Evolutionary conservation across 2,329 filamentous ascomycete species (phyloP).

Genomic region (Aspergillus latus): DNA sequence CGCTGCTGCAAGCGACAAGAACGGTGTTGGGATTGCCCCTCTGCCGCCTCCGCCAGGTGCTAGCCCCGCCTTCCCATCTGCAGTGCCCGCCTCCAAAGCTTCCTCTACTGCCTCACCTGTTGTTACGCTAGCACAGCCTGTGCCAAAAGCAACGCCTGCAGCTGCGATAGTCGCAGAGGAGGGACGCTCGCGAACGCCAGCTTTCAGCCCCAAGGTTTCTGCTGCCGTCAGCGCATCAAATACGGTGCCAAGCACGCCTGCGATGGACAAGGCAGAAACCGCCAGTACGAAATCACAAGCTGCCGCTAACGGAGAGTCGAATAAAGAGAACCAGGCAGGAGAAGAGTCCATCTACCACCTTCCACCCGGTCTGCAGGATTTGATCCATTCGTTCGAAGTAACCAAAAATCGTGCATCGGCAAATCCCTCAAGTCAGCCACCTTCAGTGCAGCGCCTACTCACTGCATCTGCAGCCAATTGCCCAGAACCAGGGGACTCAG

Average conservation of each 20-base stretch:
- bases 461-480: slow-evolving; percentile 70
- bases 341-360: slow-evolving; percentile 87
- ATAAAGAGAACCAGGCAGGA: slow-evolving; percentile 41
- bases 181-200: slow-evolving; percentile 54
- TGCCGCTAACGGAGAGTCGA: slow-evolving; percentile 49
- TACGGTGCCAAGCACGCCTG: slow-evolving; percentile 48
- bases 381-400: slow-evolving; percentile 86
- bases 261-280: slow-evolving; percentile 48
- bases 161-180: slow-evolving; percentile 44
- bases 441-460: slow-evolving; percentile 71
- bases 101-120: slow-evolving; percentile 61
- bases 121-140: slow-evolving; percentile 51
- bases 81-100: slow-evolving; percentile 52
- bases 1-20: slow-evolving; percentile 86
- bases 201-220: slow-evolving; percentile 44
- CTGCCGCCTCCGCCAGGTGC: slow-evolving; percentile 82
- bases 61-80: slow-evolving; percentile 50
- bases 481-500: slow-evolving; percentile 75
- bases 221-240: slow-evolving; percentile 41
- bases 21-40: slow-evolving; percentile 84
- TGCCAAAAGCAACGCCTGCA: slow-evolving; percentile 39
- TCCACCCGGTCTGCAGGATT: slow-evolving; percentile 80
- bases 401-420: slow-evolving; percentile 67
- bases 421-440: slow-evolving; percentile 54
- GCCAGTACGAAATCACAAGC: slow-evolving; percentile 41